These are phyloP conservation scores for Begonia loranthoides DNA, from an alignment of 306 rosid species.

Conservation along the genomic window DNA sequence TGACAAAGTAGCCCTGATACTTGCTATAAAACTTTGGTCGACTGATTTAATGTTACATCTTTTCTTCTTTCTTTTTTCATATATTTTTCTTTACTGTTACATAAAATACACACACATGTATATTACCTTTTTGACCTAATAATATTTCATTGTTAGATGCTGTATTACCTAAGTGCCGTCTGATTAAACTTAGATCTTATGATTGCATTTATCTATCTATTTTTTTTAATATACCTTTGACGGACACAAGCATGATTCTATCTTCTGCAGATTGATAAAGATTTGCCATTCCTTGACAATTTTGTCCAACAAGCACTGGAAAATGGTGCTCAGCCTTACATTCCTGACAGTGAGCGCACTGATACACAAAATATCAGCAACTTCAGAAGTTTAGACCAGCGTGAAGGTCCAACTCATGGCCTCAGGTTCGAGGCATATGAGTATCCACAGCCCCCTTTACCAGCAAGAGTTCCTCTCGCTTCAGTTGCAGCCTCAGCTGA, in stretches of 20 bases:
- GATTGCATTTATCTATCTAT: no score
- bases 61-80: no score
- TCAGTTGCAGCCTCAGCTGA: constrained; percentile 42
- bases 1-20: constrained; percentile 3
- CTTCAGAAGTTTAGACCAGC: constrained; percentile 46
- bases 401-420: constrained; percentile 43
- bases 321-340: constrained; percentile 71
- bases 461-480: constrained; percentile 25
- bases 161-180: no score
- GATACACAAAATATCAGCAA: constrained; percentile 29
- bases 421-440: constrained; percentile 84
- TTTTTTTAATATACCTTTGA: no score
- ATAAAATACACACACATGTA: no score
- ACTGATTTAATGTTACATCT: no score
- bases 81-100: no score
- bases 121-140: no score
- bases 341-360: constrained; percentile 50
- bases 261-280: constrained; percentile 43
- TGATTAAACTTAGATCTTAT: no score
- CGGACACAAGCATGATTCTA: no score
- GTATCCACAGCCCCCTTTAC: constrained; percentile 50
- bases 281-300: constrained; percentile 51
- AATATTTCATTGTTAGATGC: no score
- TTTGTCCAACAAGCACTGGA: constrained; percentile 51
- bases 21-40: no score